Base-by-base conservation (phyloP, 176 grass and related monocot genomes). In the Triticum urartu region DNA sequence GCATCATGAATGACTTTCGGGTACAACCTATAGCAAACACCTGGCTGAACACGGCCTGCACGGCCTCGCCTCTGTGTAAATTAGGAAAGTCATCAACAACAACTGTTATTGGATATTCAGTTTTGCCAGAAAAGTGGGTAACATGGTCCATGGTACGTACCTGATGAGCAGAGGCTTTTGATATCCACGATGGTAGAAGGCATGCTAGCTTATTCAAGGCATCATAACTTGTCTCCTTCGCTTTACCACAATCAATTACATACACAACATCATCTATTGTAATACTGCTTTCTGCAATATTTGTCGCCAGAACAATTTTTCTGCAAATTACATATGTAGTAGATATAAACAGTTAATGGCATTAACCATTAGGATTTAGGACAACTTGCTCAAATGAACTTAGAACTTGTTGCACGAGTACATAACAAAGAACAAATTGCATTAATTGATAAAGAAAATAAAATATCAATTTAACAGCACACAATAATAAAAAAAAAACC, bases 211-310 rank as follows among this genome's bases (percentile, higher is more conserved):
- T 98, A 88, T 98, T 98, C 64, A 98, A 91, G 61, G 96, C 96
- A 91, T 98, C 96, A 84, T 98, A 98, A 89, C 96, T 98, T 72
- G 93, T 98, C 82, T 98, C 96, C 87, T 98, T 98, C 18, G 93
- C 96, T 81, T 98, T 95, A 82, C 96, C 96, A 80, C 96, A 98
- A 86, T 98, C 96, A 89, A 98, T 82, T 47, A 98, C 96, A 89
- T 92, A 98, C 20, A 98, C 93, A 56, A 98, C 96, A 94, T 98
- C 96, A 87, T 98, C 96, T 83, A 98, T 90, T 34, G 96, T 98
- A 81, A 98, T 95, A 84, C 96, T 98, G 80, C 96, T 94, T 87
- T 98, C 96, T 40, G 93, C 93, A 87, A 98, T 94, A 89, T 98
- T 98, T 75, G 96, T 95, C 42, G 95, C 95, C 32, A 98, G 85